Percentiles rank a stretch among this genome's conserved stretches.
phyloP scores from a whole-genome alignment of 345 rosid genomes.

The Excoecaria cochinchinensis region DNA sequence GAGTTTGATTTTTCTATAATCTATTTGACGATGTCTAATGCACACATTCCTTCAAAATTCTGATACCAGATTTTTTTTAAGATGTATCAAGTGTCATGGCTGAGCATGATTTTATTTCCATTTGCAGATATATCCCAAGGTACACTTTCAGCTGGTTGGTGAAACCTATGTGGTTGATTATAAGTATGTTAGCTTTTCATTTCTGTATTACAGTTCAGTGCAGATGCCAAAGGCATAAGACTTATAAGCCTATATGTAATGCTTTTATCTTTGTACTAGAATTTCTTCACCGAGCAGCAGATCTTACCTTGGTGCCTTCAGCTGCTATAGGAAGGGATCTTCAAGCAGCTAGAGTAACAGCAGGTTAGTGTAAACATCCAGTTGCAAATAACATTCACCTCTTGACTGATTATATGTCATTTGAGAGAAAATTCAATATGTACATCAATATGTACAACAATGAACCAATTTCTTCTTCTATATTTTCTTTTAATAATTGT shows the following conservation, averaged over 20 bases:
- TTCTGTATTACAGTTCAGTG: background rate
- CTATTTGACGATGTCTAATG: constrained; percentile 8
- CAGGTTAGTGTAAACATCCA: constrained; percentile 52
- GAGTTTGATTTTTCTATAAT: constrained; percentile 36
- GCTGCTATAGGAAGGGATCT: constrained; percentile 91
- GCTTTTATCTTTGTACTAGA: constrained; percentile 41
- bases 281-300: constrained; percentile 98
- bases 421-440: background rate
- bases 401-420: background rate
- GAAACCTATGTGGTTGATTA: constrained; percentile 91
- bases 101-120: constrained; percentile 22
- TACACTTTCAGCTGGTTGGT: constrained; percentile 98
- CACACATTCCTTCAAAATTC: background rate
- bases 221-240: background rate
- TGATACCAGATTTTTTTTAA: background rate
- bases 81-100: background rate
- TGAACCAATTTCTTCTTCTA: background rate
- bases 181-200: constrained; percentile 54
- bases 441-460: background rate
- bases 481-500: background rate
- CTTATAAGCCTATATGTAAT: constrained; percentile 10
- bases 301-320: constrained; percentile 93
- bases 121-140: constrained; percentile 87
- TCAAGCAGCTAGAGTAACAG: constrained; percentile 71
- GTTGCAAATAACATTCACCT: background rate